Conservation (phyloP, 179 eudicot species). For the Spergularia azorica region DNA sequence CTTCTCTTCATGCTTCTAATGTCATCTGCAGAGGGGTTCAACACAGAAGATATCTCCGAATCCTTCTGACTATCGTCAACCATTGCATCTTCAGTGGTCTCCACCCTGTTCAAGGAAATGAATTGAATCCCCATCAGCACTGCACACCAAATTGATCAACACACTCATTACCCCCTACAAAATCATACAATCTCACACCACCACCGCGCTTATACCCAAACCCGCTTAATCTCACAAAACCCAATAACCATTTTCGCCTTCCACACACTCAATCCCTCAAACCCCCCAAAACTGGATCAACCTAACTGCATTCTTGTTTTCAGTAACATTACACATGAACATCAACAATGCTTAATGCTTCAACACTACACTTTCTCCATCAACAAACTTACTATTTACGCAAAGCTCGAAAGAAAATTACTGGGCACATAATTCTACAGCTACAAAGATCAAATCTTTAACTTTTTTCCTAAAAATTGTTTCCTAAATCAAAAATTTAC, state of each 20-base stretch:
- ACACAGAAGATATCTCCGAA: slow-evolving; percentile 35
- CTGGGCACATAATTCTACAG: too few relatives aligned
- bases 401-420: too few relatives aligned
- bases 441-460: too few relatives aligned
- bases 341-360: too few relatives aligned
- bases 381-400: too few relatives aligned
- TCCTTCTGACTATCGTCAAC: slow-evolving; percentile 30
- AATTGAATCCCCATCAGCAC: slow-evolving; percentile 32
- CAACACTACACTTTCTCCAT: too few relatives aligned
- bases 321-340: background rate
- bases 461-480: too few relatives aligned
- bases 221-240: background rate
- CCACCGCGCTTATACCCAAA: background rate
- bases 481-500: too few relatives aligned
- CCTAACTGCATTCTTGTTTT: background rate
- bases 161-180: background rate
- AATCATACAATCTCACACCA: background rate
- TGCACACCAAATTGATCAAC: slow-evolving; percentile 17
- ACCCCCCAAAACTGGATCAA: background rate
- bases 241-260: background rate
- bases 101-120: slow-evolving; percentile 47
- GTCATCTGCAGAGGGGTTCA: slow-evolving; percentile 29
- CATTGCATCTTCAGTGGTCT: slow-evolving; percentile 20
- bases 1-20: slow-evolving; percentile 34
- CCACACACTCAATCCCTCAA: background rate